Evolutionary conservation across 306 rosid species (phyloP), one percentile per base, ranked within the genome.

Genomic region (Cajanus cajan): DNA sequence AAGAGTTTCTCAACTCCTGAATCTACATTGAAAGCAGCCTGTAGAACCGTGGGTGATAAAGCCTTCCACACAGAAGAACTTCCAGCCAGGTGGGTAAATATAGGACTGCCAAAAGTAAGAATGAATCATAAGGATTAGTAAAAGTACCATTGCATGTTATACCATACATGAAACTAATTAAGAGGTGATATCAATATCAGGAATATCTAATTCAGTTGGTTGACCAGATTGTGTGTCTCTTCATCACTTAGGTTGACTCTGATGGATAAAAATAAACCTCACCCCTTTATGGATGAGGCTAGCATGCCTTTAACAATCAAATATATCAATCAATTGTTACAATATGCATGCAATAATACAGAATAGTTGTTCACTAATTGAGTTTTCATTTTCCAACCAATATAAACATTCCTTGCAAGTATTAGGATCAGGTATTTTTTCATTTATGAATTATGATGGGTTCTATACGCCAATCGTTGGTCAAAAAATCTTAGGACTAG

Each of bases 61-160:
- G 93, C 88, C 85, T 94, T 94, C 98, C 98, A 94, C 22, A 68
- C 89, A 0, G 94, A 90, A 11, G 90, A 85, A 77, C 94, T 82
- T 83, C 97, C 85, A 67, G 98, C 98, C 87, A 92, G 73, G 85
- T 93, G 95, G 43, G 98, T 93, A 83, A 93, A 90, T 33, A 91
- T 54, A 11, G 98, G 98, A 61, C 97, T 93, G 92, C 72, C 82
- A 68, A 15, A 48, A 52, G 24, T 37, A 9, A 39, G 15, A 78
- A 72, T 51, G 15, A 78, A 72, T 51, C 43, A 73, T 6, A 22
- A 43, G 13, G 22, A 52, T 31, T 39, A 52, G 7, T 12, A 45
- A 22, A 71, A 79, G 5, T n/a, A 68, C 25, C 45, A 67, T 52
- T 61, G 21, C 62, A 54, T 10, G 24, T 50, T 50, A 16, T 36